Evolutionary conservation across 1,284 basidiomycete species (phyloP).

Genomic region (Irpex sp.): DNA sequence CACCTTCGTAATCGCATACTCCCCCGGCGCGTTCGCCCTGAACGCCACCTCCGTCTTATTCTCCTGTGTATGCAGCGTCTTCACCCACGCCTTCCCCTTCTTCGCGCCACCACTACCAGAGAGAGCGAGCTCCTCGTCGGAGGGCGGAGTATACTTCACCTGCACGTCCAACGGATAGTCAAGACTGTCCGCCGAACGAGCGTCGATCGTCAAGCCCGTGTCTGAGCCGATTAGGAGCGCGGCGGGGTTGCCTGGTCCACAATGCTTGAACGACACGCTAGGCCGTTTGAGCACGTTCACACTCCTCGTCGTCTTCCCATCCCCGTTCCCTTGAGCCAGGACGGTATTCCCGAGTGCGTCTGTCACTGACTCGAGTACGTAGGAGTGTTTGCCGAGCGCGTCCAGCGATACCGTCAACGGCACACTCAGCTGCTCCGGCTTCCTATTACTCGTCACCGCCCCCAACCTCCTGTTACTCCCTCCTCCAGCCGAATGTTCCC

Average conservation of each 20-base stretch:
- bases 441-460: constrained; percentile 18
- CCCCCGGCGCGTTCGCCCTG: constrained; percentile 64
- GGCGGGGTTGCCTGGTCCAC: constrained; percentile 69
- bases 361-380: constrained; percentile 67
- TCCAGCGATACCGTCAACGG: constrained; percentile 66
- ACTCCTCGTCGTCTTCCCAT: constrained; percentile 34
- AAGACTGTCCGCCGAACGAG: constrained; percentile 48
- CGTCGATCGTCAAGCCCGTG: constrained; percentile 46
- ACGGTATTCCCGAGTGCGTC: constrained; percentile 76
- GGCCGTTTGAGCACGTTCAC: constrained; percentile 79
- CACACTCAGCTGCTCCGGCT: constrained; percentile 57
- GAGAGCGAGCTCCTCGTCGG: constrained; percentile 32
- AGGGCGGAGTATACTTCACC: constrained; percentile 55
- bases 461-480: constrained; percentile 16
- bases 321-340: constrained; percentile 13
- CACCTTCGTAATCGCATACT: constrained; percentile 75
- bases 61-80: constrained; percentile 49
- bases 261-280: constrained; percentile 69
- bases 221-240: constrained; percentile 73
- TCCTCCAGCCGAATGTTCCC: constrained; percentile 6
- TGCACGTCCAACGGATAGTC: constrained; percentile 69
- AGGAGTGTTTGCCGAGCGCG: constrained; percentile 60
- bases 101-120: constrained; percentile 31
- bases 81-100: constrained; percentile 56
- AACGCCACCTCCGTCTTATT: constrained; percentile 47